Evolutionary conservation across 1,284 basidiomycete species (phyloP).

Genomic region (Xerocomus nothofagi): DNA sequence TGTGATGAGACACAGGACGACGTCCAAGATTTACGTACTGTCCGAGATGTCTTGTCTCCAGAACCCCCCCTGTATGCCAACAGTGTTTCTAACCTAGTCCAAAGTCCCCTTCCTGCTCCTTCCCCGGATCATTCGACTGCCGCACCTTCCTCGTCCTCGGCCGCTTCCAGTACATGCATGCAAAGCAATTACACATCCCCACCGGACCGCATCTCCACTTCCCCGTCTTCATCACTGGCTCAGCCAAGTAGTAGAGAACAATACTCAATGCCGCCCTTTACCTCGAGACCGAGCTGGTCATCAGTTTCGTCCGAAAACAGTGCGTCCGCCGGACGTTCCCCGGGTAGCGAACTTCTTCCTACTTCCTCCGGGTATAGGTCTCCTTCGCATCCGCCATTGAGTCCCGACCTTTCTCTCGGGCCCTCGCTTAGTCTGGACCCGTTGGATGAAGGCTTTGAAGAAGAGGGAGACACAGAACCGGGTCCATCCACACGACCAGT

Average conservation of each 20-base stretch:
- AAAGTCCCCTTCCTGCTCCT: slow-evolving; percentile 11
- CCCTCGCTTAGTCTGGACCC: slow-evolving; percentile 16
- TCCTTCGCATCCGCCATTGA: slow-evolving; percentile 19
- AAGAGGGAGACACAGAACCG: slow-evolving; percentile 16
- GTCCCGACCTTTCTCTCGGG: slow-evolving; percentile 28
- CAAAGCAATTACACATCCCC: slow-evolving; percentile 15
- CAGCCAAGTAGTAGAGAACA: slow-evolving; percentile 22
- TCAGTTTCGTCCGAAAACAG: slow-evolving; percentile 32
- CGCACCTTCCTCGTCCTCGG: slow-evolving; percentile 12
- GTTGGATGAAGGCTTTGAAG: slow-evolving; percentile 23
- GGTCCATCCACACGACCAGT: slow-evolving; percentile 22
- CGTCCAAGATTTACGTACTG: neutral
- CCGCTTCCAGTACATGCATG: slow-evolving; percentile 2
- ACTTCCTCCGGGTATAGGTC: slow-evolving; percentile 21
- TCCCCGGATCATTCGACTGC: slow-evolving; percentile 12
- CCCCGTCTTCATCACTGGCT: slow-evolving; percentile 19
- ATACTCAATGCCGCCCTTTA: slow-evolving; percentile 15
- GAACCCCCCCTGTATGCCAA: slow-evolving; percentile 30
- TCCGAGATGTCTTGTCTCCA: slow-evolving; percentile 12
- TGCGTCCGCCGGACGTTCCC: slow-evolving; percentile 12
- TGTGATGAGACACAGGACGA: slow-evolving; percentile 11
- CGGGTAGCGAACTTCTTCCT: slow-evolving; percentile 20
- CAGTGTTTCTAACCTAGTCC: slow-evolving; percentile 23
- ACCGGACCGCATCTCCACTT: slow-evolving; percentile 14
- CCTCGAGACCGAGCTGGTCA: slow-evolving; percentile 28